phyloP scores from a whole-genome alignment of 441 rosid genomes.

The Cnidoscolus chayamansa region DNA sequence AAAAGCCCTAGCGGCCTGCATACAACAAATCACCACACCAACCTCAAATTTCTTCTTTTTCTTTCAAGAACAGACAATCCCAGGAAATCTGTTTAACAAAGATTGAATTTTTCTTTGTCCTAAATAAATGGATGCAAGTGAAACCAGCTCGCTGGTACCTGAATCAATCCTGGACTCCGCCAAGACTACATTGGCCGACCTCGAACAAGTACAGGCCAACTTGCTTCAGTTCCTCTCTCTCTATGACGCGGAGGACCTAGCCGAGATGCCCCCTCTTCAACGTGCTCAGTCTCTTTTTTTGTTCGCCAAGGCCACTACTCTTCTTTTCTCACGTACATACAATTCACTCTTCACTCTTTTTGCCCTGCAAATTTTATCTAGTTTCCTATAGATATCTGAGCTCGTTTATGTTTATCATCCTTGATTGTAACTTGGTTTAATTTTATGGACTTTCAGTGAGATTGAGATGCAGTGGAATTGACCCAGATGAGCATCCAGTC shows the following conservation, averaged over 20 bases:
- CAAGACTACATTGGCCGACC: conserved; percentile 42
- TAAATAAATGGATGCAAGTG: conserved; percentile 41
- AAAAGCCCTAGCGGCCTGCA: conserved; percentile 17
- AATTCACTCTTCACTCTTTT: background rate
- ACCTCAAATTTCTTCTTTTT: background rate
- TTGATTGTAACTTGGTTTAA: conserved; percentile 10
- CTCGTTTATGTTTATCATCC: background rate
- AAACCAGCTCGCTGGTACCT: conserved; percentile 45
- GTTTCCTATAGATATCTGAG: background rate
- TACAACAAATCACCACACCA: background rate
- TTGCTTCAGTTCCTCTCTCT: conserved; percentile 53
- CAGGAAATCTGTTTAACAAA: background rate
- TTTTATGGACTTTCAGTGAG: conserved; percentile 49
- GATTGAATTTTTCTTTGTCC: background rate
- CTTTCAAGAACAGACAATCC: background rate
- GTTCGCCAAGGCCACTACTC: conserved; percentile 71
- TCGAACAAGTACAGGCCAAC: conserved; percentile 49
- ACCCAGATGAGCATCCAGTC: conserved; percentile 77
- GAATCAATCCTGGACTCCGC: conserved; percentile 65
- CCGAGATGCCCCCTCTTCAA: conserved; percentile 59
- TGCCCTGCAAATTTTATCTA: no score
- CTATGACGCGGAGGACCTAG: conserved; percentile 59
- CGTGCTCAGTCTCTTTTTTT: conserved; percentile 61
- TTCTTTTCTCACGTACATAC: conserved; percentile 48
- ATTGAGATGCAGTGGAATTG: conserved; percentile 70